Base-by-base conservation (phyloP, 257 asterid genomes). In the Plantago elongata region DNA sequence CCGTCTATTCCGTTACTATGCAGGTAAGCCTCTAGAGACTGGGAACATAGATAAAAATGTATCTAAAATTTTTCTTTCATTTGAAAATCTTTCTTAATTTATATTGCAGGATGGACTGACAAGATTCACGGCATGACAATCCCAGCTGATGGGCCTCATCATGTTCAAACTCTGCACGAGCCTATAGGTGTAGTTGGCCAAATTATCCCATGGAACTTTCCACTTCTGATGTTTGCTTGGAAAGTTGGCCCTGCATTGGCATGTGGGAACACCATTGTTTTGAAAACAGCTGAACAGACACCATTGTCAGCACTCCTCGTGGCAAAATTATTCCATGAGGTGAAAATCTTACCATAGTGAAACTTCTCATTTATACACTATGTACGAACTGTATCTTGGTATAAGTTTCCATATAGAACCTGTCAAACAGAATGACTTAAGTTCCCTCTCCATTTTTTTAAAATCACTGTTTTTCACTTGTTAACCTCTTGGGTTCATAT, bases 131-230 rank as follows among this genome's bases (percentile, higher is more conserved):
- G 99, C 34, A 69, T 85, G 72, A 89, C 97, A 15, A 45, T 93
- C 74, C 97, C 78, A 62, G 96, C 95, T 43, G 97, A 89, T 67
- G 97, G 99, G 10, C 81, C 95, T 11, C 74, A 54, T 70, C 99
- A 93, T 69, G 97, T 89, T 56, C 97, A 93, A 72, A 89, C 99
- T 4, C 67, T 93, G 75, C 97, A 93, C 3, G 99, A 93, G 75
- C 99, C 99, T 38, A 89, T 93, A 45, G 99, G 99, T 56, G 99
- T 93, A 54, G 92, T 82, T 18, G 99, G 99, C 40, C 99, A 89
- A 81, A 93, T 93, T 60, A 87, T 93, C 60, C 99, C 97, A 0
- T 93, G 97, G 99, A 93, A 93, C 75, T 93, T 93, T 66, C 99
- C 97, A 66, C 94, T 89, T 30, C 63, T 87, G 67, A 80, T 93